A percentile compares a stretch with the other conserved stretches of the same genome.
Evolutionary conservation across 163 green algal species (phyloP).

Genomic region (Chlamydomonas reinhardtii): DNA sequence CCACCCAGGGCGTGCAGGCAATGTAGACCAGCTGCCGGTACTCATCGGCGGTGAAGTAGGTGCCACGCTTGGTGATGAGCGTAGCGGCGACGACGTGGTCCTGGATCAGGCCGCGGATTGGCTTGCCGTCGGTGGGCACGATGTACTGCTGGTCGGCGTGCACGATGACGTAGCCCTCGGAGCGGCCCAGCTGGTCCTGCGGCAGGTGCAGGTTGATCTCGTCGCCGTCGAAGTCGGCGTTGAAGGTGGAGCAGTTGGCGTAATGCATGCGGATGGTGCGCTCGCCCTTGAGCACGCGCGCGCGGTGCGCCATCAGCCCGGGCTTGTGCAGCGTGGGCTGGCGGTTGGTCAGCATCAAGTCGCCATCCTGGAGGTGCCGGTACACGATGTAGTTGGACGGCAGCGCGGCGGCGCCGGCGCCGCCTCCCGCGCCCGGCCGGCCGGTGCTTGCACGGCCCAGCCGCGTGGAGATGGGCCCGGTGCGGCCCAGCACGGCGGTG

Average conservation of each 20-base stretch:
- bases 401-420: background rate
- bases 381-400: constrained; percentile 89
- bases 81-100: constrained; percentile 74
- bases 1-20: constrained; percentile 60
- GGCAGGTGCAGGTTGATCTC: constrained; percentile 99
- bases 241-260: constrained; percentile 99
- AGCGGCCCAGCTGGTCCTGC: constrained; percentile 86
- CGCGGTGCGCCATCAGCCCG: constrained; percentile 94
- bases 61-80: constrained; percentile 90
- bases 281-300: constrained; percentile 91
- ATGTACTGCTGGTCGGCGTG: constrained; percentile 97
- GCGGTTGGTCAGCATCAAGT: constrained; percentile 98
- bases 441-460: constrained; percentile 17
- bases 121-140: constrained; percentile 96
- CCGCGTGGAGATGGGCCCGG: constrained; percentile 9
- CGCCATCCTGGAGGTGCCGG: constrained; percentile 93
- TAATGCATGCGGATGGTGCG: constrained; percentile 99
- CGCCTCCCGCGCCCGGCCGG: background rate
- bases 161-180: constrained; percentile 96
- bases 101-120: constrained; percentile 97
- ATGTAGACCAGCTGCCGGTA: constrained; percentile 88
- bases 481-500: constrained; percentile 5
- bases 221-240: constrained; percentile 99
- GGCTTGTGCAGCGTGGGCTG: constrained; percentile 98
- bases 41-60: constrained; percentile 82